A percentile compares a stretch with the other conserved stretches of the same genome.
Conservation (phyloP, 164 flowering plant species). For the Piper betle region DNA sequence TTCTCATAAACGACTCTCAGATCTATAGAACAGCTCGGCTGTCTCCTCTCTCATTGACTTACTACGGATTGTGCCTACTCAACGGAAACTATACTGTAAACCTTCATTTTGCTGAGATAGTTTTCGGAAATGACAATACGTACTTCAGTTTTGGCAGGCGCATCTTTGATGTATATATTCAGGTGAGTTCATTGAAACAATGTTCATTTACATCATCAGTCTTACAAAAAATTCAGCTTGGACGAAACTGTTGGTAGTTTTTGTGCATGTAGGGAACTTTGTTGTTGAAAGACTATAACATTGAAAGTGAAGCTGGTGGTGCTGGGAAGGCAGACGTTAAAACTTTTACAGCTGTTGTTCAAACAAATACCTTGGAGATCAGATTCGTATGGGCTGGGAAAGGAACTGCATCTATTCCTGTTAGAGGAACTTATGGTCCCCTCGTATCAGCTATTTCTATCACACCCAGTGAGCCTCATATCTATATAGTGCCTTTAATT, state of each 20-base stretch:
- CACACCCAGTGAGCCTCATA: constrained; percentile 12
- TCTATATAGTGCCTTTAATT: background rate
- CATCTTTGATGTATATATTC: constrained; percentile 56
- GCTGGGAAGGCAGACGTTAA: constrained; percentile 9
- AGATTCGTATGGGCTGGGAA: constrained; percentile 35
- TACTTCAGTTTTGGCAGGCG: constrained; percentile 61
- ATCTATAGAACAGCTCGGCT: constrained; percentile 52
- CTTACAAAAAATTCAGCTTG: background rate
- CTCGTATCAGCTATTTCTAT: constrained; percentile 39
- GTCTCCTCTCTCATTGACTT: constrained; percentile 53
- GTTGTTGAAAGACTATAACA: constrained; percentile 28
- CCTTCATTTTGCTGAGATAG: constrained; percentile 67
- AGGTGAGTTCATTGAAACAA: constrained; percentile 23
- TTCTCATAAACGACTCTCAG: constrained; percentile 19
- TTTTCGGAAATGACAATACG: constrained; percentile 34
- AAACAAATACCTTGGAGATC: constrained; percentile 22
- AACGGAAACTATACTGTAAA: constrained; percentile 48
- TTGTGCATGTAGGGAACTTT: constrained; percentile 15
- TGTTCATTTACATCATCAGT: background rate
- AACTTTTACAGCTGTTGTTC: constrained; percentile 18
- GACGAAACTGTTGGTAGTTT: background rate
- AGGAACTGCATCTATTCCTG: constrained; percentile 29
- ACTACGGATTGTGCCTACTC: constrained; percentile 39
- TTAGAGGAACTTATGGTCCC: constrained; percentile 37
- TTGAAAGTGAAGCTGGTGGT: constrained; percentile 27